A percentile compares a stretch with the other conserved stretches of the same genome.
Evolutionary conservation across 1,139 yeast species (phyloP).

Genomic region (Diutina rugosa): DNA sequence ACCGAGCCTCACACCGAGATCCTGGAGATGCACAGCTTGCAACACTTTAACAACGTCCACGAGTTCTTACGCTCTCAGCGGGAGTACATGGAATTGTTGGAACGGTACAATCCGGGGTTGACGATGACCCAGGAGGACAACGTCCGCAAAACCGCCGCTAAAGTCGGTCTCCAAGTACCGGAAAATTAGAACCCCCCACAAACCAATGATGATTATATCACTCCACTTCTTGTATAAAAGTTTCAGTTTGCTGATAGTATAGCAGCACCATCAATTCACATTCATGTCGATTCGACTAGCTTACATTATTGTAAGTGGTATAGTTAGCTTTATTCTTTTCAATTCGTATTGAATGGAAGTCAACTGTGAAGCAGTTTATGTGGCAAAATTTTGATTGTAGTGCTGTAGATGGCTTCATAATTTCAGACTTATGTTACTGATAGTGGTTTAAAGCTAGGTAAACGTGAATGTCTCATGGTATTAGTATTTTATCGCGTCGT

Average conservation of each 20-base stretch:
- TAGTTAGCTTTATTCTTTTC: too few species aligned
- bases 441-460: too few species aligned
- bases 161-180: conserved; percentile 51
- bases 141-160: conserved; percentile 64
- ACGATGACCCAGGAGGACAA: conserved; percentile 68
- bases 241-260: not conserved
- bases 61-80: conserved; percentile 61
- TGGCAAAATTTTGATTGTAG: too few species aligned
- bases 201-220: not conserved
- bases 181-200: not conserved
- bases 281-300: too few species aligned
- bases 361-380: too few species aligned
- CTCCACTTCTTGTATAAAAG: not conserved
- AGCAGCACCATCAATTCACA: not conserved
- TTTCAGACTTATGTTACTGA: too few species aligned
- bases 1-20: conserved; percentile 7
- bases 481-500: too few species aligned
- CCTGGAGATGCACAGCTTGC: conserved; percentile 10
- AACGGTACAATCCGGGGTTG: conserved; percentile 79
- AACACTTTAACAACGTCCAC: conserved; percentile 35
- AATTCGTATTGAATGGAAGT: too few species aligned
- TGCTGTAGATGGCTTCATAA: too few species aligned
- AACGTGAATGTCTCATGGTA: too few species aligned
- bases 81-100: conserved; percentile 64
- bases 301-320: too few species aligned